Percentiles rank a stretch among this genome's conserved stretches.
Evolutionary conservation across 2,329 filamentous ascomycete species (phyloP).

Genomic region (Sclerotinia glacialis): DNA sequence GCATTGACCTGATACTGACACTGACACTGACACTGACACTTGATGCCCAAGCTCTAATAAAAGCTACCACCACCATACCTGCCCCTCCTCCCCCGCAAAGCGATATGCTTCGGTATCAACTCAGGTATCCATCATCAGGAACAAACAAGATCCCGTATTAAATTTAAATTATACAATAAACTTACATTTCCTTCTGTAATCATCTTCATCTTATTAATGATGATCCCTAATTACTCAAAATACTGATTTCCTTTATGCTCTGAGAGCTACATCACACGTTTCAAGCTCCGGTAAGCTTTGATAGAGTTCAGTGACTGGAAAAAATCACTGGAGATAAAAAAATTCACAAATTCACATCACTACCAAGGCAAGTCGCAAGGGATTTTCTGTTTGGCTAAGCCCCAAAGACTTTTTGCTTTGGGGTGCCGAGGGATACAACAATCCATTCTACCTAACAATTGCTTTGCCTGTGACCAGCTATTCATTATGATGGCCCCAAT

Average conservation of each 20-base stretch:
- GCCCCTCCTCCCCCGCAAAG: slow-evolving; percentile 17
- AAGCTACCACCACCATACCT: background rate
- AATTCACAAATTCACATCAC: background rate
- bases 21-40: too few relatives aligned
- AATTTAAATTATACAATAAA: background rate
- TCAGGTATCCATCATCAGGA: background rate
- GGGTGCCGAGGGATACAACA: slow-evolving; percentile 29
- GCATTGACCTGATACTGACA: background rate
- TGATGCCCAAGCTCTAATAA: background rate
- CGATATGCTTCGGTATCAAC: background rate
- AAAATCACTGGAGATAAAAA: too few relatives aligned
- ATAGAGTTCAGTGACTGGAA: background rate
- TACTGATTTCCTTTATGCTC: background rate
- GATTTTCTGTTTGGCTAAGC: slow-evolving; percentile 17
- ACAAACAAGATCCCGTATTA: background rate
- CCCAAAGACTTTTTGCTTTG: slow-evolving; percentile 34
- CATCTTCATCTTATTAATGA: background rate
- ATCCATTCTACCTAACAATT: slow-evolving; percentile 33
- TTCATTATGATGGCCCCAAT: slow-evolving; percentile 18
- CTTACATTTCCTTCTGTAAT: background rate
- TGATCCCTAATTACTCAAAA: background rate
- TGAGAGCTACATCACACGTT: too few relatives aligned
- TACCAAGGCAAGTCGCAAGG: background rate
- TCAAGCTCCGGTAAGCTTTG: background rate
- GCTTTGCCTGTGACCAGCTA: slow-evolving; percentile 8